A percentile compares a stretch with the other conserved stretches of the same genome.
phyloP scores from a whole-genome alignment of 2,329 filamentous ascomycete genomes.

The Colletotrichum endophyticum region DNA sequence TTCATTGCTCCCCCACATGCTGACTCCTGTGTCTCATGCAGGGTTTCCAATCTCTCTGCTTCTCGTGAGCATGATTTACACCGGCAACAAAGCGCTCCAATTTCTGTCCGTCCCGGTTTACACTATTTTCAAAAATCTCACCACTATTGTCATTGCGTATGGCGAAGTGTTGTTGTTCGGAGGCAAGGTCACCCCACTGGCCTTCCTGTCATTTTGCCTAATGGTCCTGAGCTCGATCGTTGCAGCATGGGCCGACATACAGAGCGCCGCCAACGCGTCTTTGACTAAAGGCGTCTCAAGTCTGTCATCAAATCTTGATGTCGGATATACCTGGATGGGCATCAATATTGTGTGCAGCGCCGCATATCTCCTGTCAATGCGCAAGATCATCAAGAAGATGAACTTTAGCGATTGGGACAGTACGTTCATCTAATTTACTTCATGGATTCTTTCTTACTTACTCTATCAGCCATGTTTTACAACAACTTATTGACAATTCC shows the following conservation, averaged over 20 bases:
- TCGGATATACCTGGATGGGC: conserved; percentile 97
- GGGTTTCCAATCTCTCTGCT: conserved; percentile 97
- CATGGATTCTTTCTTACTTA: conserved; percentile 23
- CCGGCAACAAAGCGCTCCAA: conserved; percentile 92
- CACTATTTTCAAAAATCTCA: conserved; percentile 99
- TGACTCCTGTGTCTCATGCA: conserved; percentile 39
- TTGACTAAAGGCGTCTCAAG: conserved; percentile 62
- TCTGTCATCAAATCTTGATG: conserved; percentile 82
- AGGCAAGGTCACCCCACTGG: conserved; percentile 84
- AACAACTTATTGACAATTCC: conserved; percentile 98
- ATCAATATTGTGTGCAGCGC: conserved; percentile 96
- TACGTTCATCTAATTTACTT: conserved; percentile 56
- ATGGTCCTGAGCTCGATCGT: conserved; percentile 97
- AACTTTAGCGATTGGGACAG: conserved; percentile 99
- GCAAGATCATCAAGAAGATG: conserved; percentile 98
- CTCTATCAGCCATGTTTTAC: conserved; percentile 90
- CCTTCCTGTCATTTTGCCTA: conserved; percentile 90
- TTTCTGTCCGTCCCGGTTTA: conserved; percentile 98
- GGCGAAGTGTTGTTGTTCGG: conserved; percentile 99
- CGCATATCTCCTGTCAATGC: conserved; percentile 88
- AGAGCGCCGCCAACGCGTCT: conserved; percentile 71
- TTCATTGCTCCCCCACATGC: conserved; percentile 29
- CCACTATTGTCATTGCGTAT: conserved; percentile 97
- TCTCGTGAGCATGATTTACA: conserved; percentile 99
- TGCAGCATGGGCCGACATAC: conserved; percentile 96